Percentiles rank a stretch among this genome's conserved stretches.
Evolutionary conservation across 2,329 filamentous ascomycete species (phyloP).

Genomic region (Microcyclospora tardicrescens): DNA sequence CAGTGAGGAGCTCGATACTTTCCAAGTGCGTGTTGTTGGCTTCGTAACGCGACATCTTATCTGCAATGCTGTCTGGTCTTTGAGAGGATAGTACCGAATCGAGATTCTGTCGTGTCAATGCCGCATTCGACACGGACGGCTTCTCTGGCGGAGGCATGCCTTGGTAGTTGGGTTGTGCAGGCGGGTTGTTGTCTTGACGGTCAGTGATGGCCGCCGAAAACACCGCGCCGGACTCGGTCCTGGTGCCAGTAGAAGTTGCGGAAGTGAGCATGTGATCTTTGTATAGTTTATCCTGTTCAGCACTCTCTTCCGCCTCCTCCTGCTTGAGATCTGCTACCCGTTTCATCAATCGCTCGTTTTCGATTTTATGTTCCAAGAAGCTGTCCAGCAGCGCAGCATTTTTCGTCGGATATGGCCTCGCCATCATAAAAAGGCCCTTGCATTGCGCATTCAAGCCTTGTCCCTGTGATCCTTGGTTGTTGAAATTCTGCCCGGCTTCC

Average conservation of each 20-base stretch:
- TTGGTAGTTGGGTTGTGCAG: conserved; percentile 27
- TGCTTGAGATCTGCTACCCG: conserved; percentile 72
- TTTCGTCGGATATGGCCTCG: conserved; percentile 76
- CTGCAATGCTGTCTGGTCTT: conserved; percentile 61
- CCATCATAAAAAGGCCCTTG: conserved; percentile 87
- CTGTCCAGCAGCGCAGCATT: conserved; percentile 78
- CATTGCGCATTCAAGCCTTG: conserved; percentile 59
- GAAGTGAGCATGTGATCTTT: conserved; percentile 11
- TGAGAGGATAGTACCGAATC: conserved; percentile 56
- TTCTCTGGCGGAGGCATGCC: conserved; percentile 56
- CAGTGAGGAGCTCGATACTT: conserved; percentile 86
- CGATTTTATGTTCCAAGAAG: conserved; percentile 91
- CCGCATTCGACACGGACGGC: conserved; percentile 48
- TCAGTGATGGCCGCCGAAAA: no score
- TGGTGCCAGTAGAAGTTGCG: conserved; percentile 9
- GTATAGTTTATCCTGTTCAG: conserved; percentile 49
- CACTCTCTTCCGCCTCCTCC: conserved; percentile 72
- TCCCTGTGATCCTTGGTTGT: conserved; percentile 30
- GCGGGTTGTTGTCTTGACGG: background rate
- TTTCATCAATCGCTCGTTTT: conserved; percentile 76
- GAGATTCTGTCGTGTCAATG: conserved; percentile 66
- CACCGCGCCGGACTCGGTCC: conserved; percentile 3
- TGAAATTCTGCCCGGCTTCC: conserved; percentile 26
- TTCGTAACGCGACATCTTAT: conserved; percentile 77
- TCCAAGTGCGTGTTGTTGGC: conserved; percentile 60